Evolutionary conservation across 345 rosid species (phyloP), one percentile per base, ranked within the genome.

Genomic region (Sonneratia caseolaris): DNA sequence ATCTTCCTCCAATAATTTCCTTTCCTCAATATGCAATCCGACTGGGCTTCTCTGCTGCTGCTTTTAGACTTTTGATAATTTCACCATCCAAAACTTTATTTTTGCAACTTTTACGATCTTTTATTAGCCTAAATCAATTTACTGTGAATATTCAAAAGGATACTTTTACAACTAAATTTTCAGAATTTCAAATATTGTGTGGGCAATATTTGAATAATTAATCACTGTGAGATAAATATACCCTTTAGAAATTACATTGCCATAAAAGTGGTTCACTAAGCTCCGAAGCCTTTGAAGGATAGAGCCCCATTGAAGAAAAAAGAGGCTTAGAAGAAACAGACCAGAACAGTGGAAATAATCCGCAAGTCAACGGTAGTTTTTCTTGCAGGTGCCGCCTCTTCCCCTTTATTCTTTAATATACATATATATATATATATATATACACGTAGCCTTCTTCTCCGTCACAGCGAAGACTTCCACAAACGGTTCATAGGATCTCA

Each of bases 381-480:
- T 32, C 38, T 62, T 11, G 38, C 66, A 62, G 45, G 45, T 42
- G 45, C 45, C 45, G 66, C 66, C 38, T 62, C 11, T 61, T 61
- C 19, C 0, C 19, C 37, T 27, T 62, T 62, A 12, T 62, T 62
- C 38, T 13, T 62, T 35, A 62, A 62, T 62, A 62, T 62, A 7
- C 22, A 57, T 7, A 59, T 59, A n/a, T 24, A 14, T 24, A 14
- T 21, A 24, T 59, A 9, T 42, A 56, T 22, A 21, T 27, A 21
- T 53, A 21, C 11, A 21, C 32, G 32, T 27, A 27, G 32, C 47
- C 42, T 42, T 42, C 16, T 68, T 68, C 40, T 18, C 51, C 70
- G 18, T 68, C 48, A 16, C 51, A 43, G 7, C 51, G 51, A 68
- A 68, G 70, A 68, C 70, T 68, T 68, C 51, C 48, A 62, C 66